Percentiles rank a stretch among this genome's conserved stretches.
These are phyloP conservation scores for Glycyrrhiza uralensis DNA, from an alignment of 306 rosid species.

Conservation along the genomic window DNA sequence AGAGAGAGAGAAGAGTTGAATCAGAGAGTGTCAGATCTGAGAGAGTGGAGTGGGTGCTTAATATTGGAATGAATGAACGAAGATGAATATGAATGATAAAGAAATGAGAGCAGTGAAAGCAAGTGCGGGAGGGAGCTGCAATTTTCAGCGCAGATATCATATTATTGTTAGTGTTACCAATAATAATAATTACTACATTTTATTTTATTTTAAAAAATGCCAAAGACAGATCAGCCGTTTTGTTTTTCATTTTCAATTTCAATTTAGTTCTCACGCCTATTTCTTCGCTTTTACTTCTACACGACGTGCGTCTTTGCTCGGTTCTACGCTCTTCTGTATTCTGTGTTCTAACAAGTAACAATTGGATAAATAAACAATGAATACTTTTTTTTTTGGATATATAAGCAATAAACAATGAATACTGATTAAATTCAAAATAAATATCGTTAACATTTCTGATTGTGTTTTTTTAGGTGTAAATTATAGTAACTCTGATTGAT, in stretches of 20 bases:
- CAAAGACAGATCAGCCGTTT: background rate
- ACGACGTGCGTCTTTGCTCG: conserved; percentile 32
- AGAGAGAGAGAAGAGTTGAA: conserved; percentile 18
- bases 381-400: too few relatives aligned
- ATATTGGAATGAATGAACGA: background rate
- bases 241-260: background rate
- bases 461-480: too few relatives aligned
- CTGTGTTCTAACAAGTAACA: too few relatives aligned
- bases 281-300: conserved; percentile 29
- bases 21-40: conserved; percentile 21
- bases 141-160: conserved; percentile 17
- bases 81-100: background rate
- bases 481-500: too few relatives aligned
- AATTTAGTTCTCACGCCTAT: conserved; percentile 6
- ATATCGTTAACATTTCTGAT: too few relatives aligned
- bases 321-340: background rate
- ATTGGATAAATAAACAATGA: too few relatives aligned
- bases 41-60: background rate
- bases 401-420: too few relatives aligned
- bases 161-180: background rate
- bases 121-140: conserved; percentile 4
- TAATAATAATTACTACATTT: background rate
- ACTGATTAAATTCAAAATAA: too few relatives aligned
- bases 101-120: background rate
- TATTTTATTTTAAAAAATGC: background rate